These are phyloP conservation scores for Aspergillus fischeri DNA, from an alignment of 2,329 filamentous ascomycete species.

Conservation along the genomic window DNA sequence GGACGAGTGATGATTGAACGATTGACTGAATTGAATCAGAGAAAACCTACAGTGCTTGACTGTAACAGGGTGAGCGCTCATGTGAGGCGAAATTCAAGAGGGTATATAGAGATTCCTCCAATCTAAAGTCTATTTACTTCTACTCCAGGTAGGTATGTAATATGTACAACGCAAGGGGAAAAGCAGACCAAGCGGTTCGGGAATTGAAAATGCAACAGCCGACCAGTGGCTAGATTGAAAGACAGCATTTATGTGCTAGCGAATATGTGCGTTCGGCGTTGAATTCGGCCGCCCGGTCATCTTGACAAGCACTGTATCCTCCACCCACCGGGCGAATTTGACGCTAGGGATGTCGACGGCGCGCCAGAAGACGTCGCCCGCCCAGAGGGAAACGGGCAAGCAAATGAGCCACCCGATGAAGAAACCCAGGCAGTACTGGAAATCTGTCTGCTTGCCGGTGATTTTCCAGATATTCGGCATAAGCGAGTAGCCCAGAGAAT, in stretches of 20 bases:
- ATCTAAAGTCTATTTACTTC: conserved; percentile 13
- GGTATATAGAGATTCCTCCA: conserved; percentile 8
- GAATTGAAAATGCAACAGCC: not conserved
- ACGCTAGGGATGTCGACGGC: conserved; percentile 51
- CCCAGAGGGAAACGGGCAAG: conserved; percentile 47
- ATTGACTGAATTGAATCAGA: conserved; percentile 27
- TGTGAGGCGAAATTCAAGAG: not conserved
- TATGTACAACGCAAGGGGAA: not conserved
- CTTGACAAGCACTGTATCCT: conserved; percentile 31
- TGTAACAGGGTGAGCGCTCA: not conserved
- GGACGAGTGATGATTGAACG: conserved; percentile 21
- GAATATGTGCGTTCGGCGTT: conserved; percentile 1
- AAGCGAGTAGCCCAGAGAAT: conserved; percentile 41
- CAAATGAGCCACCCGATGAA: conserved; percentile 38
- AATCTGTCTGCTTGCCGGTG: conserved; percentile 37
- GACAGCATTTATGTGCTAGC: not conserved
- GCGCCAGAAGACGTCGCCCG: conserved; percentile 58
- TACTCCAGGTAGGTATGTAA: conserved; percentile 5
- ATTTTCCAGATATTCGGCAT: conserved; percentile 40
- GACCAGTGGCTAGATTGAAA: not conserved
- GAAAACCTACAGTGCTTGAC: not conserved
- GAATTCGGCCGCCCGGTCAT: conserved; percentile 5
- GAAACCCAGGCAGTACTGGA: conserved; percentile 38
- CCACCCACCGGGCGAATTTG: conserved; percentile 49
- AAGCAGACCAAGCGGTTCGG: not conserved